Percentiles rank a stretch among this genome's conserved stretches.
Conservation (phyloP, 1,284 basidiomycete species). For the Trametes pubescens region DNA sequence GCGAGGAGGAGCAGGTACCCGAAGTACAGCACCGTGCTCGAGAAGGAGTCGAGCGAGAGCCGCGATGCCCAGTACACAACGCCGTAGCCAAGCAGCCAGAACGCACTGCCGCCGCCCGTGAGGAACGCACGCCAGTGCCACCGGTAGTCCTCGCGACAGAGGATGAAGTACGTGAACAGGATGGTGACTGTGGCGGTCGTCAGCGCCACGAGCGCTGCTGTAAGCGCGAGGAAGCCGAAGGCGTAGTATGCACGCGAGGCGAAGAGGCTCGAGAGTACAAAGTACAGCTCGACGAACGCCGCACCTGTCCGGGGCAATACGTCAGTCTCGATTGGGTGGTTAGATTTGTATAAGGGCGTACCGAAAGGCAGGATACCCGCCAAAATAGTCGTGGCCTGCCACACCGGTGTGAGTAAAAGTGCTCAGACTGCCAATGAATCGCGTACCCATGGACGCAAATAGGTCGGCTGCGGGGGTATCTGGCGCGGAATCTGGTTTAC, state of each 20-base stretch:
- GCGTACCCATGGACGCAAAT: constrained; percentile 79
- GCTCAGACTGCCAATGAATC: constrained; percentile 6
- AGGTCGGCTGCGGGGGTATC: constrained; percentile 87
- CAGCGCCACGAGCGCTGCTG: constrained; percentile 83
- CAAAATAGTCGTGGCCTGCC: constrained; percentile 79
- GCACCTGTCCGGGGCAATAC: constrained; percentile 61
- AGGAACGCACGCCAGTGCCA: constrained; percentile 99
- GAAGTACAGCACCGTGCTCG: constrained; percentile 88
- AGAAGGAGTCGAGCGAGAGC: constrained; percentile 84
- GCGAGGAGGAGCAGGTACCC: constrained; percentile 91
- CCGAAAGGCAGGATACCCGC: constrained; percentile 95
- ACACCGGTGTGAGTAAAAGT: constrained; percentile 21
- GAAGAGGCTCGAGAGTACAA: constrained; percentile 92
- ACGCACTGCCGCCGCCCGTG: constrained; percentile 92
- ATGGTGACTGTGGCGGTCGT: constrained; percentile 93
- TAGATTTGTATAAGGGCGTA: constrained; percentile 39
- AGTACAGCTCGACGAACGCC: constrained; percentile 96
- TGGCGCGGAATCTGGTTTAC: constrained; percentile 94
- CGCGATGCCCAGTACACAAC: constrained; percentile 91
- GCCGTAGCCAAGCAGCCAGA: constrained; percentile 91
- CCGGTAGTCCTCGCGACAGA: constrained; percentile 96
- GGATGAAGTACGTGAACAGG: constrained; percentile 90
- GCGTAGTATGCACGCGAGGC: constrained; percentile 95
- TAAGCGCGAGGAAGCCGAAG: constrained; percentile 94
- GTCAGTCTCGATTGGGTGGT: neutral